Evolutionary conservation across 345 rosid species (phyloP), one percentile per base, ranked within the genome.

Genomic region (Populus deltoides): DNA sequence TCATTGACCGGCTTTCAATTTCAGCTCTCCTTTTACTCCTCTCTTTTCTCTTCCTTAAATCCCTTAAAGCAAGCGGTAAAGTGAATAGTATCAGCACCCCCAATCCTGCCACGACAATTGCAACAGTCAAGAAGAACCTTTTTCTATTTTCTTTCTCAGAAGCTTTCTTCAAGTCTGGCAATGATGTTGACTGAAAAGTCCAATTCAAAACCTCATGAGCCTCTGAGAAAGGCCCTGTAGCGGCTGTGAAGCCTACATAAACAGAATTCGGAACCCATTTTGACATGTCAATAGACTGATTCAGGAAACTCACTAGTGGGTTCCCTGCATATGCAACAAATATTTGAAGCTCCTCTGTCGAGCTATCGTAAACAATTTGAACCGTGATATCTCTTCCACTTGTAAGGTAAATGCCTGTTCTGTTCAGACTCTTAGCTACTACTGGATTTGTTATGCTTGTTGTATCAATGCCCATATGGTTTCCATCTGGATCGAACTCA

Each of bases 171-270:
- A 35, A 35, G 17, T 35, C 29, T 7, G 73, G 74, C 62, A 81
- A 11, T 8, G 83, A 79, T 20, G 33, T 36, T 3, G 81, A 81
- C 3, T 24, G 47, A 66, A 86, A 86, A 13, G 13, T 33, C 85
- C 86, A 81, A 47, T 61, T 74, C 9, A 86, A 53, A 13, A 77
- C 77, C 20, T 72, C 85, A 73, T 83, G 86, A n/a, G 81, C 73
- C 75, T 83, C 88, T 0, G 78, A 70, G 51, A 35, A 55, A 27
- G 49, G 16, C 22, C 90, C 88, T 0, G 87, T 82, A 31, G 88
- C 69, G 20, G 80, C 87, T 16, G 88, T 81, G 70, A 87, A 87
- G 13, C 87, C 87, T 4, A 80, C 79, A 8, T 78, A 85, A 31
- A 85, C 83, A 12, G 74, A 62, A 11, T 51, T 71, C 15, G 82